Conservation (phyloP, 495 filamentous ascomycete species). For the Penicillium paxilli region DNA sequence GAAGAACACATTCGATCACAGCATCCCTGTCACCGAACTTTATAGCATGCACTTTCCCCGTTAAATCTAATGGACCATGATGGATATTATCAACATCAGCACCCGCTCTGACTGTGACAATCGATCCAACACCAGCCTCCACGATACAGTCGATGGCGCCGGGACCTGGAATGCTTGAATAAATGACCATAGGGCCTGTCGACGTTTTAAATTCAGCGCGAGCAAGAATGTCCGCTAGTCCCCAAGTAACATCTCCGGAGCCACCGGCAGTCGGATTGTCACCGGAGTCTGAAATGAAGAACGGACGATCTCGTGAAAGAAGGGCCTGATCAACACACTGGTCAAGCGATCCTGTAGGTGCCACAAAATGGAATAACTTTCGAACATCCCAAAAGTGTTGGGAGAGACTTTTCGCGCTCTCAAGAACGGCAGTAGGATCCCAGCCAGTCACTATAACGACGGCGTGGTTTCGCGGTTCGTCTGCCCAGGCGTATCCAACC, state of each 20-base stretch:
- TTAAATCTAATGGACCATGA: conserved; percentile 53
- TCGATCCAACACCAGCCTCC: conserved; percentile 49
- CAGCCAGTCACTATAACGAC: conserved; percentile 55
- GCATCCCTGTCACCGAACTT: conserved; percentile 53
- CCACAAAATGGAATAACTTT: conserved; percentile 53
- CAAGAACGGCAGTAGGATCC: conserved; percentile 34
- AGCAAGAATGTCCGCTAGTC: conserved; percentile 44
- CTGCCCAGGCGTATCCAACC: conserved; percentile 63
- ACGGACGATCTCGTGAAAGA: conserved; percentile 45
- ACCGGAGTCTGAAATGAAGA: conserved; percentile 60
- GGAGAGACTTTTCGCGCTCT: conserved; percentile 48
- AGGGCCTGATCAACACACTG: conserved; percentile 52
- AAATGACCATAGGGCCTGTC: conserved; percentile 47
- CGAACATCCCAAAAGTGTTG: conserved; percentile 49
- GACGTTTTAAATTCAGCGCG: conserved; percentile 45
- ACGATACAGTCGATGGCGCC: conserved; percentile 45
- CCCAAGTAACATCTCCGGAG: conserved; percentile 57
- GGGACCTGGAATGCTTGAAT: conserved; percentile 56
- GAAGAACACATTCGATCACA: conserved; percentile 50
- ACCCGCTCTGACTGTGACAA: conserved; percentile 54
- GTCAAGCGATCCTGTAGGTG: conserved; percentile 50
- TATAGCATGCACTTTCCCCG: conserved; percentile 52
- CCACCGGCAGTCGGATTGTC: conserved; percentile 60
- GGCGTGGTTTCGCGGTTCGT: conserved; percentile 56
- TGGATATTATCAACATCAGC: conserved; percentile 56